Conservation (phyloP, 2,329 filamentous ascomycete genomes). For the Cordyceps cicadae region DNA sequence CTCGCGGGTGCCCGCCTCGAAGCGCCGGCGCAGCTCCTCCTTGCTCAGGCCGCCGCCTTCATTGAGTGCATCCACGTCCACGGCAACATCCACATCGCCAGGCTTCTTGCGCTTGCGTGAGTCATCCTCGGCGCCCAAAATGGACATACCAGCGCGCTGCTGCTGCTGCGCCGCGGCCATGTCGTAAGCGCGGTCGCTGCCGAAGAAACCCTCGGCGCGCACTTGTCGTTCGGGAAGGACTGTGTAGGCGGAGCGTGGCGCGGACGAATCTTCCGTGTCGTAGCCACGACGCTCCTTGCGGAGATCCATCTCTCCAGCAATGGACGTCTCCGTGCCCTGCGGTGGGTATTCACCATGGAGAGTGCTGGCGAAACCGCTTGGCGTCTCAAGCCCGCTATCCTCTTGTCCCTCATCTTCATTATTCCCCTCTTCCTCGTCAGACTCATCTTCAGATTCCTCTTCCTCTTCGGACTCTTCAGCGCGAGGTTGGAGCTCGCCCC, state of each 20-base stretch:
- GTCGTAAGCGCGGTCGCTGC: constrained; percentile 89
- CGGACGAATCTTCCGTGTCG: constrained; percentile 73
- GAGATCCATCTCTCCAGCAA: constrained; percentile 82
- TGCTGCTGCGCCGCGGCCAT: constrained; percentile 43
- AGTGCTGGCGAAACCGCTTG: constrained; percentile 69
- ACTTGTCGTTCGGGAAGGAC: constrained; percentile 84
- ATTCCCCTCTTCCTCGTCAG: constrained; percentile 59
- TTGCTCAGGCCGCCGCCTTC: constrained; percentile 71
- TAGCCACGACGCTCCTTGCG: constrained; percentile 75
- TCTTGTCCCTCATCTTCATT: constrained; percentile 51
- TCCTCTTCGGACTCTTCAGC: constrained; percentile 69
- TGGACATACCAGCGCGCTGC: constrained; percentile 47
- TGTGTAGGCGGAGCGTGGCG: constrained; percentile 75
- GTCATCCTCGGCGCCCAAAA: constrained; percentile 74
- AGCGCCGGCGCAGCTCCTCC: constrained; percentile 71
- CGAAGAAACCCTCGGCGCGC: constrained; percentile 86
- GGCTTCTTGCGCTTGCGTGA: constrained; percentile 85
- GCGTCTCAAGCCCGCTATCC: constrained; percentile 69
- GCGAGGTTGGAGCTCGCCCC: constrained; percentile 82
- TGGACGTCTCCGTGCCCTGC: constrained; percentile 60
- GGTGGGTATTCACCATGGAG: constrained; percentile 72
- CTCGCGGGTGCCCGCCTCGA: constrained; percentile 62
- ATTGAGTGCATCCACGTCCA: constrained; percentile 75
- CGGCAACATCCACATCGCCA: constrained; percentile 85
- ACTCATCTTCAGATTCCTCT: constrained; percentile 66